Conservation (phyloP, 2,329 filamentous ascomycete genomes). For the Exophiala bonariae region DNA sequence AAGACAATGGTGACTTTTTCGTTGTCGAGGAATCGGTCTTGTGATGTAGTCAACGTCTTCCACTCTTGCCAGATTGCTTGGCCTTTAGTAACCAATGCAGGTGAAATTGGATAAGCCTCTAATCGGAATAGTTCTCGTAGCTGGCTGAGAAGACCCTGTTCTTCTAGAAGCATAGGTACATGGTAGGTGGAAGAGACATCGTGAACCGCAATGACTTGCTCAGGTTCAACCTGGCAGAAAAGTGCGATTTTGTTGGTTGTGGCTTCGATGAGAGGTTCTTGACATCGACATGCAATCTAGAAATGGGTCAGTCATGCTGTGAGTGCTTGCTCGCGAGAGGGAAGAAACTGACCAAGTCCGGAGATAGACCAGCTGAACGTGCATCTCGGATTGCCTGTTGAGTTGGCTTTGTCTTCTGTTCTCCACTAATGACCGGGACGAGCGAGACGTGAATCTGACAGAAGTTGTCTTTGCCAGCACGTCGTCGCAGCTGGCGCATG, state of each 20-base stretch:
- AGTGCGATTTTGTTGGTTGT: conserved; percentile 86
- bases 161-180: conserved; percentile 85
- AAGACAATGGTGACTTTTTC: conserved; percentile 73
- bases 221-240: conserved; percentile 80
- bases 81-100: conserved; percentile 62
- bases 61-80: conserved; percentile 74
- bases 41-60: conserved; percentile 68
- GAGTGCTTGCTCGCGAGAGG: neutral
- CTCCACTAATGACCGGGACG: conserved; percentile 71
- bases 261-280: conserved; percentile 67
- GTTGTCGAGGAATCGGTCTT: conserved; percentile 63
- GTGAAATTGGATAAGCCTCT: conserved; percentile 55
- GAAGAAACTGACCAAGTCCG: conserved; percentile 60
- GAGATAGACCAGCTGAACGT: conserved; percentile 74
- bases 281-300: conserved; percentile 89
- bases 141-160: conserved; percentile 72
- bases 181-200: conserved; percentile 92
- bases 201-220: conserved; percentile 83
- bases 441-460: conserved; percentile 86
- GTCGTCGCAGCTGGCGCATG: conserved; percentile 72
- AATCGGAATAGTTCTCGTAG: conserved; percentile 67
- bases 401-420: conserved; percentile 97
- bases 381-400: conserved; percentile 85
- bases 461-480: conserved; percentile 76
- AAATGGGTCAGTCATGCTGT: conserved; percentile 11